phyloP scores from a whole-genome alignment of 129 eudicot genomes.

The Heracleum sosnowskyi region DNA sequence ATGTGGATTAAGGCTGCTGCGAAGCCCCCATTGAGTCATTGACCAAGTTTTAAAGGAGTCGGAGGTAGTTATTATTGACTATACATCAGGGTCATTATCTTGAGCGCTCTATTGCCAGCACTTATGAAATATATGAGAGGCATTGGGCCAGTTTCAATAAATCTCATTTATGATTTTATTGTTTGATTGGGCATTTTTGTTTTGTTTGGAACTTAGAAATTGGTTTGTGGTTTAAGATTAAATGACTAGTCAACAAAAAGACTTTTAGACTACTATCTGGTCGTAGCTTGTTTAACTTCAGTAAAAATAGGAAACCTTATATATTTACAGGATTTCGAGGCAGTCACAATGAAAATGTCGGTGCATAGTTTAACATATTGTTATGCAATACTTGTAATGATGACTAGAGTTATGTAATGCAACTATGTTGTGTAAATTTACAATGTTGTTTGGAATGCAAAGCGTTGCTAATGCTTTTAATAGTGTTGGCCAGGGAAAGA shows the following conservation, averaged over 20 bases:
- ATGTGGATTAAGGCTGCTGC: background rate
- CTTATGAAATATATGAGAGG: background rate
- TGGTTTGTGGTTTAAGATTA: background rate
- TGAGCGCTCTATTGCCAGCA: background rate
- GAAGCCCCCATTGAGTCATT: background rate
- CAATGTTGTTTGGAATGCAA: background rate
- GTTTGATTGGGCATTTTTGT: background rate
- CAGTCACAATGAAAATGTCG: background rate
- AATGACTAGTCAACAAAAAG: background rate
- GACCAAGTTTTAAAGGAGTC: background rate
- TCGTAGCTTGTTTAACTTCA: background rate
- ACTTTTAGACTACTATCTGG: background rate
- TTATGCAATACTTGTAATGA: background rate
- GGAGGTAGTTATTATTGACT: background rate
- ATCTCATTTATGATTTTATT: background rate
- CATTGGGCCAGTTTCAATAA: background rate
- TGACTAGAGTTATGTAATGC: background rate
- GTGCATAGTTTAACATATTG: background rate
- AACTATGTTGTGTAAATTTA: background rate
- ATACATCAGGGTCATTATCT: background rate
- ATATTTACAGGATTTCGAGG: background rate
- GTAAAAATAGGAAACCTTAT: background rate
- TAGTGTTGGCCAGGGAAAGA: background rate
- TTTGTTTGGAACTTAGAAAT: background rate
- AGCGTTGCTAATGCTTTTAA: background rate